Base-by-base conservation (phyloP, 179 eudicot genomes). In the Amaranthus tricolor region DNA sequence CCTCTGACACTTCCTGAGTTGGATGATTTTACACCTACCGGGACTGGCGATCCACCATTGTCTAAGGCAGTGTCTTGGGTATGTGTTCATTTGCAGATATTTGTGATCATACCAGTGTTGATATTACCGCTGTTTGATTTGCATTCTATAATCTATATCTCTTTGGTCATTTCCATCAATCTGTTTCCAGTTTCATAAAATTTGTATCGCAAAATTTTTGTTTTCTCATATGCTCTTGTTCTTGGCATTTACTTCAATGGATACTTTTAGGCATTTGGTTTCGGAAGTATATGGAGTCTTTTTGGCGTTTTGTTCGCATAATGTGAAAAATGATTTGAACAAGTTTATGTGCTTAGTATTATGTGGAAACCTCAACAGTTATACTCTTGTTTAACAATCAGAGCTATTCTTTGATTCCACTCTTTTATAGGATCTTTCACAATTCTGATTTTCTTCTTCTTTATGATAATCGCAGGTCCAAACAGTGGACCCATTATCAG, bases 11-110 rank as follows among this genome's bases (percentile, higher is more conserved):
- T 95, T 79, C 99, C 99, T 48, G 97, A 93, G 84, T 83, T 95
- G 85, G 97, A 95, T 80, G 99, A 95, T 88, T 95, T 95, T 76
- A 93, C 92, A 70, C 99, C 99, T 48, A 95, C 97, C 21, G 99
- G 98, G 56, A 93, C 99, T 15, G 99, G 98, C 76, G 99, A 95
- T 52, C 99, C 99, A 19, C 99, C 99, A 53, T 86, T 95, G 66
- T 65, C 99, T 11, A 95, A 93, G 88, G 97, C 98, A 54, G 73
- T 71, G 60, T 86, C 99, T 68, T 95, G 99, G 99, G 99, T 93
- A 85, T 57, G 88, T 77, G 59, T 60, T 60, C 56, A 54, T 64
- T 40, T 66, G 11, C 58, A 31, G 40, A 31, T 31, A 31, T 31
- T 31, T 2, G 40, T 31, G 40, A 31, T 31, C 3, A 31, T 31